Percentiles rank a stretch among this genome's conserved stretches.
phyloP scores from a whole-genome alignment of 2,329 filamentous ascomycete genomes.

The Sphaerostilbella broomeana region DNA sequence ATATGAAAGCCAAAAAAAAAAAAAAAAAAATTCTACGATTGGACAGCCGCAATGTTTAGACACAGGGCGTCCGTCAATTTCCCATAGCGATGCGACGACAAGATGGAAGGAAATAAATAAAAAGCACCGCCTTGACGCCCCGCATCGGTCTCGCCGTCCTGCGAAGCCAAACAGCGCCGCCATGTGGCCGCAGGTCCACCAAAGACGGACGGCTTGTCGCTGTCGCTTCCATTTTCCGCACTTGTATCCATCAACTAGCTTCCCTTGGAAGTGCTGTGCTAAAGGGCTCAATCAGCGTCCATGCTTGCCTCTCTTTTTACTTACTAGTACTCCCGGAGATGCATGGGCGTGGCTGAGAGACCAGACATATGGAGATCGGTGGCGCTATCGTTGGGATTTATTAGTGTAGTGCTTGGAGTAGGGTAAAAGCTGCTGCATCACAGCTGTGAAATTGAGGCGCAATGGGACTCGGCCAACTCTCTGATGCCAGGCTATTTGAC shows the following conservation, averaged over 20 bases:
- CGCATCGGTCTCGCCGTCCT: slow-evolving; percentile 12
- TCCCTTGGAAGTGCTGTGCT: too few relatives aligned
- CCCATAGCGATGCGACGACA: too few relatives aligned
- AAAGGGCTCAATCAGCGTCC: too few relatives aligned
- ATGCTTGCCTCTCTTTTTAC: too few relatives aligned
- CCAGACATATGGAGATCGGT: background rate
- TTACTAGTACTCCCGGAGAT: too few relatives aligned
- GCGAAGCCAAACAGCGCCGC: slow-evolving; percentile 6
- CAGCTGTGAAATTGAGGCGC: slow-evolving; percentile 8
- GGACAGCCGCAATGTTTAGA: too few relatives aligned
- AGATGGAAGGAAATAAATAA: background rate
- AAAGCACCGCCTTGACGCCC: slow-evolving; percentile 13
- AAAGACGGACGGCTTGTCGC: slow-evolving; percentile 7
- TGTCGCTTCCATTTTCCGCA: slow-evolving; percentile 4
- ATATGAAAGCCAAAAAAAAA: too few relatives aligned
- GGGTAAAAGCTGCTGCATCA: too few relatives aligned
- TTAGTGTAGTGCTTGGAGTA: too few relatives aligned
- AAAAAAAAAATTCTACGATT: too few relatives aligned
- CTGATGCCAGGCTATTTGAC: too few relatives aligned
- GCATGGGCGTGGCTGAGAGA: background rate
- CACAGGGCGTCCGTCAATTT: too few relatives aligned
- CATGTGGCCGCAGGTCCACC: slow-evolving; percentile 1
- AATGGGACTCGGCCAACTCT: background rate
- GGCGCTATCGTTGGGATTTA: background rate
- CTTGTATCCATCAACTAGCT: slow-evolving; percentile 5